Evolutionary conservation across 2,329 filamentous ascomycete genomes (phyloP), one percentile per base, ranked within the genome.

Genomic region (Capronia americana): DNA sequence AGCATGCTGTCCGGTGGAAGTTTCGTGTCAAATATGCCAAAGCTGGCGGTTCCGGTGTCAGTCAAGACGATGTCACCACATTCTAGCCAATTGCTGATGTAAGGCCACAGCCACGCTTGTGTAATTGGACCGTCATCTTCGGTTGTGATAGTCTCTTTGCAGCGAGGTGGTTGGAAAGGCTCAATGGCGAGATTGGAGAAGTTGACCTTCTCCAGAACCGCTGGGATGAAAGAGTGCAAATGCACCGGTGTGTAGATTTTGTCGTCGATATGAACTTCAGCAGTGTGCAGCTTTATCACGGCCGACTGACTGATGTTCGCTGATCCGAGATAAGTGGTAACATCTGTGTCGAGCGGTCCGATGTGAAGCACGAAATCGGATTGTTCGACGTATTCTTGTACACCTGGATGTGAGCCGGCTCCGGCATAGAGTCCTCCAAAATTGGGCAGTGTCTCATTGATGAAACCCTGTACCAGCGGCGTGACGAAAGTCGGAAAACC

Each of bases 401-500:
- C 83, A 85, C 79, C 76, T 8, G 84, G 51, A 95, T 90, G 57
- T 86, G 86, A 73, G 89, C 89, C 91, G 66, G 85, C 85, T n/a
- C 93, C 93, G 11, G 90, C 90, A 76, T 96, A 96, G 3, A 96
- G 90, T 69, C 93, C 93, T 24, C 91, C 90, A 71, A 90, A 96
- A 74, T 86, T 90, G n/a, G 85, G 82, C 57, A 90, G 84, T 1
- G 85, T 86, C 78, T 97, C 92, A 73, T 96, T 90, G n/a, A 93
- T 91, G 73, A 94, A 96, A 23, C 57, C 44, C 46, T 61, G 41
- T 1, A 11, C 57, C 7, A 61, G 41, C 11, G 57, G 41, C 46
- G 57, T 61, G 14, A 44, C 34, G 23, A 58, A 58, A 11, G 34
- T 58, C 17, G 56, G 56, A 17, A 58, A n/a, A 57, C 54, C 24